Evolutionary conservation across 768 basidiomycete genomes (phyloP).

Genomic region (Filobasidium floriforme): DNA sequence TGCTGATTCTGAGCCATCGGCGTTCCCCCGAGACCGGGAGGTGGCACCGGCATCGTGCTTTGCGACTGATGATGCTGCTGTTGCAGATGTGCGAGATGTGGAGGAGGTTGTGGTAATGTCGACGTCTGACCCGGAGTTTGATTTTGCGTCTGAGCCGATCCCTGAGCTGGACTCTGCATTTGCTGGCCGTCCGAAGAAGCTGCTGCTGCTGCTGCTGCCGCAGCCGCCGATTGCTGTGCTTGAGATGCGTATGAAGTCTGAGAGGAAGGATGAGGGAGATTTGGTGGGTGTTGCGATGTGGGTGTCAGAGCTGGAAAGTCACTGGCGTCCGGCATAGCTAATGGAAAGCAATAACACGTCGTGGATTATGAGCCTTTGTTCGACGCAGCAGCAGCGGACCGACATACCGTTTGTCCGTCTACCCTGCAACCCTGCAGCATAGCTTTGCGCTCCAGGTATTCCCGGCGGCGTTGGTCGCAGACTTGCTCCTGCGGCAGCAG

Average conservation of each 20-base stretch:
- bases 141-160: conserved; percentile 34
- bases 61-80: conserved; percentile 25
- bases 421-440: conserved; percentile 3
- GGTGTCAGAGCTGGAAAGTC: conserved; percentile 40
- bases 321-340: conserved; percentile 30
- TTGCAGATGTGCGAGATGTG: conserved; percentile 23
- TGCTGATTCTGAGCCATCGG: neutral
- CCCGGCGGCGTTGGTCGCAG: neutral
- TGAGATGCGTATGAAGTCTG: conserved; percentile 34
- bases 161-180: conserved; percentile 20
- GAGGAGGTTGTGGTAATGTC: conserved; percentile 22
- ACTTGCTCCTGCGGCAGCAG: conserved; percentile 3
- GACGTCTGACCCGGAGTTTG: conserved; percentile 24
- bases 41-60: neutral
- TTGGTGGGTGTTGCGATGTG: conserved; percentile 21
- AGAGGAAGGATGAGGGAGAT: conserved; percentile 25
- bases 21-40: neutral
- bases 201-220: conserved; percentile 12
- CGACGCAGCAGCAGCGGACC: neutral
- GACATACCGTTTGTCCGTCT: conserved; percentile 1
- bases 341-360: neutral
- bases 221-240: conserved; percentile 18
- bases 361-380: neutral
- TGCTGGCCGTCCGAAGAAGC: conserved; percentile 5
- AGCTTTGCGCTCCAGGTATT: neutral